Evolutionary conservation across 495 filamentous ascomycete genomes (phyloP).

Genomic region (Thermothielavioides terrestris): DNA sequence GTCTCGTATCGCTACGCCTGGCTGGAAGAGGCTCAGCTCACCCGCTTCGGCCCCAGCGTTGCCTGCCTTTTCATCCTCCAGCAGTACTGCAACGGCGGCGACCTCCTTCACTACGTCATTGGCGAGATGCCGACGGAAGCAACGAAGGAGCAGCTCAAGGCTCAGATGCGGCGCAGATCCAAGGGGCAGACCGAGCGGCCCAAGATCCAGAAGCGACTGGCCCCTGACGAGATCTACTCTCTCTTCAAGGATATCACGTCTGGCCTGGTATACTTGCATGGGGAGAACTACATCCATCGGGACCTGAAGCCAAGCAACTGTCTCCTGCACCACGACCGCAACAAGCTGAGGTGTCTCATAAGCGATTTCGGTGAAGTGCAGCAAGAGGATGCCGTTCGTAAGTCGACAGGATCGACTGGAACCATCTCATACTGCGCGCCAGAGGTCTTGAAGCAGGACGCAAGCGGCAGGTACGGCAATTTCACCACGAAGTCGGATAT

Average conservation of each 20-base stretch:
- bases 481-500: constrained; percentile 95
- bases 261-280: constrained; percentile 81
- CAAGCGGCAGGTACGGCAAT: constrained; percentile 69
- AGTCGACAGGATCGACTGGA: constrained; percentile 86
- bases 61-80: constrained; percentile 95
- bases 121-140: constrained; percentile 50
- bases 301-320: constrained; percentile 97
- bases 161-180: constrained; percentile 70
- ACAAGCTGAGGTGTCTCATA: constrained; percentile 68
- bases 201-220: constrained; percentile 50
- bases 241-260: constrained; percentile 95
- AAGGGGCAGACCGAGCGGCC: constrained; percentile 45
- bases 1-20: constrained; percentile 96
- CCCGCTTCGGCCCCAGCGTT: constrained; percentile 78
- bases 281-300: constrained; percentile 90
- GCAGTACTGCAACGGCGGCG: constrained; percentile 94
- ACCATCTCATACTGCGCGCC: constrained; percentile 97
- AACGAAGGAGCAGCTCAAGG: constrained; percentile 77
- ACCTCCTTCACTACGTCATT: constrained; percentile 76
- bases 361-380: constrained; percentile 98
- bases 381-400: constrained; percentile 63
- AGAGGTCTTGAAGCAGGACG: constrained; percentile 70
- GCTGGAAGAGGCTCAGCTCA: constrained; percentile 83
- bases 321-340: constrained; percentile 67
- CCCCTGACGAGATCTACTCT: constrained; percentile 89